Percentiles rank a stretch among this genome's conserved stretches.
Conservation (phyloP, 768 basidiomycete species). For the Suillus brevipes region DNA sequence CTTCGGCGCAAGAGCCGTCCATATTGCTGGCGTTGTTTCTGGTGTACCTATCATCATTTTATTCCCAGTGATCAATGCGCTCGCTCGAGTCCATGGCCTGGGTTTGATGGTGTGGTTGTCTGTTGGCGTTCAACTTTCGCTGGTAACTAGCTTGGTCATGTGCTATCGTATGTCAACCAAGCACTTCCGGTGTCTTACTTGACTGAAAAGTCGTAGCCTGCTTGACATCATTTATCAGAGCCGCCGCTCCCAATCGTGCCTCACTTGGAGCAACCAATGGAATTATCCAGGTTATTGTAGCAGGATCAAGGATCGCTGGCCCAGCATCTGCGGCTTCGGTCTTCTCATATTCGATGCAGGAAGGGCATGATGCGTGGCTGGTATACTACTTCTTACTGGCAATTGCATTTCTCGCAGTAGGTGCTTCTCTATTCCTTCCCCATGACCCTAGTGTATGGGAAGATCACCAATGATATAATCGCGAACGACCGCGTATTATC, state of each 20-base stretch:
- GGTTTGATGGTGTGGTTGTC: constrained; percentile 43
- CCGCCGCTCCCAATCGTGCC: background rate
- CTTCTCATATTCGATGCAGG: background rate
- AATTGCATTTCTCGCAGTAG: constrained; percentile 1
- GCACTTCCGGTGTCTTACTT: background rate
- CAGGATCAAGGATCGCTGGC: background rate
- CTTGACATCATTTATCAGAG: background rate
- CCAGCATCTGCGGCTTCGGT: background rate
- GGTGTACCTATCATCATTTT: constrained; percentile 50
- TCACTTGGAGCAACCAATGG: constrained; percentile 1
- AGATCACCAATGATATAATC: background rate
- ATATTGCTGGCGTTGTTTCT: constrained; percentile 48
- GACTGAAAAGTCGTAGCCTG: background rate
- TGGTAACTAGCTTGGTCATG: background rate
- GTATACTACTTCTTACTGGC: background rate
- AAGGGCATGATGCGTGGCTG: background rate
- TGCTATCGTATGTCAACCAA: constrained; percentile 1
- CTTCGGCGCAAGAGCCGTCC: constrained; percentile 59
- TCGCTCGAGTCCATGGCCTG: constrained; percentile 49
- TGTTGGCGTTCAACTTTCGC: constrained; percentile 41
- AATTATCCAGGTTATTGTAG: background rate
- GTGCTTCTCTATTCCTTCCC: background rate
- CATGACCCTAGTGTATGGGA: background rate
- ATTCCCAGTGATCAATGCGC: constrained; percentile 56
- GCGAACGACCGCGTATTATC: background rate